Conservation (phyloP, 2,329 filamentous ascomycete genomes). For the Colletotrichum trifolii region DNA sequence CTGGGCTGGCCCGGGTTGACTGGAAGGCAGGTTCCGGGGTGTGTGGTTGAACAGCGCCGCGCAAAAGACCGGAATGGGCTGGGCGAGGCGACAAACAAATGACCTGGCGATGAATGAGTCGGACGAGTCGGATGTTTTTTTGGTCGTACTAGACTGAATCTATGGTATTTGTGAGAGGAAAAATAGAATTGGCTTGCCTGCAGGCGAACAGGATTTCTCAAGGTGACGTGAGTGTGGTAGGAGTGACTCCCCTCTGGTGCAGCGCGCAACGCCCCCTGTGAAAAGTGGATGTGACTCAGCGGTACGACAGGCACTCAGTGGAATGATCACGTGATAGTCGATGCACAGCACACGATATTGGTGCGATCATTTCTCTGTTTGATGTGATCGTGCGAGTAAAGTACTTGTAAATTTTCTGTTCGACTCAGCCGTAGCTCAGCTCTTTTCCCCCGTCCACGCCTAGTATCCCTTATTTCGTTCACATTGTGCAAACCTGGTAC, state of each 20-base stretch:
- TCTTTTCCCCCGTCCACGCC: too few species aligned
- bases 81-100: not conserved
- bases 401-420: too few species aligned
- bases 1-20: conserved; percentile 13
- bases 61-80: conserved; percentile 5
- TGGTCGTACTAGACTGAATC: conserved; percentile 18
- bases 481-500: too few species aligned
- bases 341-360: not conserved
- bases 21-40: conserved; percentile 13
- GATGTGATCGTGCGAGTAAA: too few species aligned
- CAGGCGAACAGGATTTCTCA: conserved; percentile 28
- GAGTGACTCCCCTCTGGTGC: conserved; percentile 9
- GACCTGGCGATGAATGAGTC: not conserved
- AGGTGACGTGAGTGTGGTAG: conserved; percentile 34
- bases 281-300: conserved; percentile 18
- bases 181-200: conserved; percentile 17
- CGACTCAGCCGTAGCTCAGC: too few species aligned
- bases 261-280: conserved; percentile 3
- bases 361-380: too few species aligned
- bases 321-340: conserved; percentile 13
- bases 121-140: not conserved
- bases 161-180: conserved; percentile 30
- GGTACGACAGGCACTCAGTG: not conserved
- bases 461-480: too few species aligned
- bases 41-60: conserved; percentile 8